Evolutionary conservation across 2,329 filamentous ascomycete species (phyloP).

Genomic region (Pseudogymnoascus sp.): DNA sequence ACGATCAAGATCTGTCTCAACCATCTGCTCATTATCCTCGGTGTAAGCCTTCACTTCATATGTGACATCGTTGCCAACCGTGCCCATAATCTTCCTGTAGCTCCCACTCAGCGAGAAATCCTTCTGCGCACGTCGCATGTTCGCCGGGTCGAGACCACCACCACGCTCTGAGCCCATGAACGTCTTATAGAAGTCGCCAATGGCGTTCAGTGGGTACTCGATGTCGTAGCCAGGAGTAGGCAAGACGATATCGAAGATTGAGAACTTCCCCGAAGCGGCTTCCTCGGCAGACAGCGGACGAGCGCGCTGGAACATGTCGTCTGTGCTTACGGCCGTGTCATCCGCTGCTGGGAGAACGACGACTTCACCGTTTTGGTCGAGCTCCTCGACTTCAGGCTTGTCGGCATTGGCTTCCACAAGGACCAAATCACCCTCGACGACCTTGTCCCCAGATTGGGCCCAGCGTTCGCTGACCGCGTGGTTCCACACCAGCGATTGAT

Average conservation of each 20-base stretch:
- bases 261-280: constrained; percentile 65
- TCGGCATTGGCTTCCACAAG: constrained; percentile 21
- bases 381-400: constrained; percentile 21
- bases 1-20: constrained; percentile 74
- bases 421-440: constrained; percentile 74
- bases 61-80: constrained; percentile 53
- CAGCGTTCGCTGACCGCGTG: constrained; percentile 73
- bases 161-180: constrained; percentile 81
- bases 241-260: constrained; percentile 81
- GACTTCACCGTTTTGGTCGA: constrained; percentile 34
- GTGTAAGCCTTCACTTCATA: constrained; percentile 65
- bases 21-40: constrained; percentile 72
- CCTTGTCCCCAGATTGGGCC: constrained; percentile 62
- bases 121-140: constrained; percentile 80
- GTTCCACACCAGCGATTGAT: constrained; percentile 95
- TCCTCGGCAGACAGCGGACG: constrained; percentile 71
- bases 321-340: constrained; percentile 45
- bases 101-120: constrained; percentile 84
- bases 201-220: constrained; percentile 73
- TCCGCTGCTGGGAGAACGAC: constrained; percentile 47
- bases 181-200: constrained; percentile 73
- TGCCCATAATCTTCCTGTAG: constrained; percentile 77
- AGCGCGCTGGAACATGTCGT: constrained; percentile 60
- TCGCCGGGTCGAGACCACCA: constrained; percentile 69
- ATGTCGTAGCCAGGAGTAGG: constrained; percentile 91